Evolutionary conservation across 192 early-diverging fungal genomes (phyloP), one percentile per base, ranked within the genome.

Genomic region (Podochytrium sp.): DNA sequence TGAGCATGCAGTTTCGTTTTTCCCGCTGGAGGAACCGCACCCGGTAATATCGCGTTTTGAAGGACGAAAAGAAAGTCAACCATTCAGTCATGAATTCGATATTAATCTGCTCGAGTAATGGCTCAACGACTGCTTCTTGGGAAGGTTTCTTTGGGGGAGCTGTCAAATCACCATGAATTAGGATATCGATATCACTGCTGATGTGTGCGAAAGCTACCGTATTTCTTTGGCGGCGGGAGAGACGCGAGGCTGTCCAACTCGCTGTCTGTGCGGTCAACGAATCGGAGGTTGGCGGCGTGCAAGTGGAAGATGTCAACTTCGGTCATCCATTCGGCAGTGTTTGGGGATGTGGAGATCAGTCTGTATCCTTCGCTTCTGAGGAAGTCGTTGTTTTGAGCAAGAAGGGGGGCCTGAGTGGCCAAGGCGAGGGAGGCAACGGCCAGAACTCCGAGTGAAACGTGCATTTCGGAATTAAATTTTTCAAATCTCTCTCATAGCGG

Each of bases 1-100:
- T 64, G 23, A 6, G 10, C 12, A 41, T 20, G 40, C 12, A 20
- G 37, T 64, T 14, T 12, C 5, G 37, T 4, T 4, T 41, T 2
- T 91, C 92, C 49, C 83, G 83, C 52, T 87, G 66, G 47, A 47
- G 12, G 10, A 10, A 47, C 55, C 10, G 25, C 30, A 89, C 88
- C 72, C 92, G 92, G 84, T 94, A 99, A 81, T 97, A 97, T 18
- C 97, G 90, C 67, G 89, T 99, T 43, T 87, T 80, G 87, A 99
- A 97, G 27, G 76, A 81, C 2, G 94, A 94, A 70, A 98, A 94
- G 14, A 80, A 82, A 42, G 79, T 86, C 73, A 99, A 77, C 43
- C 89, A 89, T 23, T 84, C 69, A 50, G 89, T 80, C 85, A 96
- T 93, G 65, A 83, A 72, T 37, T 83, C 69, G 16, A 90, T 88